Percentiles rank a stretch among this genome's conserved stretches.
These are phyloP conservation scores for Globisporangium polare DNA, from an alignment of 352 stramenopile genomes.

Conservation along the genomic window DNA sequence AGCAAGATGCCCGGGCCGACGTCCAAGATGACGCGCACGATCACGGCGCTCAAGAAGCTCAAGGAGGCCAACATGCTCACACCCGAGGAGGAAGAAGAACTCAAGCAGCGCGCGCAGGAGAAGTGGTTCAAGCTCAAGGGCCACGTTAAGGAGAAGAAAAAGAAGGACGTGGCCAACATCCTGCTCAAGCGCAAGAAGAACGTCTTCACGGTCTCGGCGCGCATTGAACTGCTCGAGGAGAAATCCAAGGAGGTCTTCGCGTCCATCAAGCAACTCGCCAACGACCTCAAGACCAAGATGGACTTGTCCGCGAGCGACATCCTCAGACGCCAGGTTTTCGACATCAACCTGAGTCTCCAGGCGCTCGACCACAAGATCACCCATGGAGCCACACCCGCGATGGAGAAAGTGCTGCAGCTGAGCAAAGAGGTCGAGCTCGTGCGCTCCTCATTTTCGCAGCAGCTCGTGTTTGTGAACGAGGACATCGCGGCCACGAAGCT, in stretches of 20 bases:
- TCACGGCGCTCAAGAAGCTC: slow-evolving; percentile 65
- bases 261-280: slow-evolving; percentile 57
- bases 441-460: slow-evolving; percentile 27
- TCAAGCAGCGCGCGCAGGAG: slow-evolving; percentile 55
- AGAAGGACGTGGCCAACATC: slow-evolving; percentile 72
- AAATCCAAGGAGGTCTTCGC: slow-evolving; percentile 67
- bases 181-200: slow-evolving; percentile 79
- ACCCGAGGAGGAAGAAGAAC: slow-evolving; percentile 49
- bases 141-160: slow-evolving; percentile 74
- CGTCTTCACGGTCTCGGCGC: slow-evolving; percentile 68
- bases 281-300: slow-evolving; percentile 53
- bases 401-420: slow-evolving; percentile 45
- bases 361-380: slow-evolving; percentile 40
- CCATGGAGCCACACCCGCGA: slow-evolving; percentile 28
- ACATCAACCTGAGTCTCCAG: slow-evolving; percentile 48
- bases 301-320: slow-evolving; percentile 36
- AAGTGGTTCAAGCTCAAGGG: slow-evolving; percentile 74
- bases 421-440: slow-evolving; percentile 30
- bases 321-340: slow-evolving; percentile 47
- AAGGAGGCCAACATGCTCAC: slow-evolving; percentile 59
- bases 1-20: slow-evolving; percentile 9
- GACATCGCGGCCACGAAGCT: slow-evolving; percentile 27
- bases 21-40: slow-evolving; percentile 45
- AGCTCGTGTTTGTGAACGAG: slow-evolving; percentile 30
- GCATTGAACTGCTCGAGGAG: slow-evolving; percentile 68